phyloP scores from a whole-genome alignment of 345 rosid species.

The Eucalyptus lansdowneana region DNA sequence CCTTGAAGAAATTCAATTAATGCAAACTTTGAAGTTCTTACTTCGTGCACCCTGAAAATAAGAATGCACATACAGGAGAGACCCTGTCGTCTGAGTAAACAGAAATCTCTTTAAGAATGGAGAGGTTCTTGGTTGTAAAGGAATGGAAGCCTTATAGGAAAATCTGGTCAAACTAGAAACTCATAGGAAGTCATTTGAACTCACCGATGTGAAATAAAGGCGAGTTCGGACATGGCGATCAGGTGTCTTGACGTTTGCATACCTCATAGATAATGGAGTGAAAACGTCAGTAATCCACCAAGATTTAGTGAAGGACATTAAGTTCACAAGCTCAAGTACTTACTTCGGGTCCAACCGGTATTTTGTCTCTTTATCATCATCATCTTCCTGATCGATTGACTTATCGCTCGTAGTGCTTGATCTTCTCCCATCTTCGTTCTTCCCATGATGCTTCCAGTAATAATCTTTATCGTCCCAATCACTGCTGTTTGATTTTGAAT shows the following conservation, averaged over 20 bases:
- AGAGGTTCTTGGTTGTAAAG: neutral
- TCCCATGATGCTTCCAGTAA: constrained; percentile 34
- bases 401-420: constrained; percentile 50
- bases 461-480: constrained; percentile 46
- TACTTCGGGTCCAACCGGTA: constrained; percentile 96
- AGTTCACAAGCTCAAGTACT: neutral
- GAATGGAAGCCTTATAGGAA: neutral
- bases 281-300: neutral
- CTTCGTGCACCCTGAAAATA: neutral
- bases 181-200: constrained; percentile 4
- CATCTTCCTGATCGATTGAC: constrained; percentile 79
- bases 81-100: neutral
- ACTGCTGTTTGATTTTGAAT: constrained; percentile 20
- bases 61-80: neutral
- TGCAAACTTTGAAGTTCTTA: neutral
- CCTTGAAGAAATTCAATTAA: neutral
- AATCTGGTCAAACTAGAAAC: neutral
- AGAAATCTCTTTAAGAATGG: neutral
- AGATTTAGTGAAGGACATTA: neutral
- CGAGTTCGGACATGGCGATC: constrained; percentile 99
- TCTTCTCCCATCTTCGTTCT: constrained; percentile 62
- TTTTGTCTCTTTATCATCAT: constrained; percentile 69
- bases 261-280: constrained; percentile 27
- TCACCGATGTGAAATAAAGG: constrained; percentile 98
- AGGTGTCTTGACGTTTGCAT: constrained; percentile 95